These are phyloP conservation scores for Phytophthora idaei DNA, from an alignment of 352 stramenopile species.

Conservation along the genomic window DNA sequence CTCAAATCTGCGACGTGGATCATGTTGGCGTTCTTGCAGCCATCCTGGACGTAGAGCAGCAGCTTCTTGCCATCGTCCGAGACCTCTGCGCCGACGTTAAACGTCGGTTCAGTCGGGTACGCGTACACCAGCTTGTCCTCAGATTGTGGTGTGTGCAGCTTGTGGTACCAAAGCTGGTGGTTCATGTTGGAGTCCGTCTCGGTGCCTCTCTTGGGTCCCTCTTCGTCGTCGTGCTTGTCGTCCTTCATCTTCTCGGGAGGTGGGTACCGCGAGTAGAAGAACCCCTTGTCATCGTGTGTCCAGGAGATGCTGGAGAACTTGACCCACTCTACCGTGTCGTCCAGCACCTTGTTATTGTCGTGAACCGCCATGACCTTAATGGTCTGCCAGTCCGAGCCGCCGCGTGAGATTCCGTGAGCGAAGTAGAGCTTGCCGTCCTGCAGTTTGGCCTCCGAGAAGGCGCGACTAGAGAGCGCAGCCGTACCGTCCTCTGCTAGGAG, in stretches of 20 bases:
- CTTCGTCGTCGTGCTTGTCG: conserved; percentile 44
- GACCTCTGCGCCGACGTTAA: conserved; percentile 67
- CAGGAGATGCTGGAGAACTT: conserved; percentile 88
- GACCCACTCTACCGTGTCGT: conserved; percentile 87
- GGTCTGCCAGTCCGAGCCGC: conserved; percentile 88
- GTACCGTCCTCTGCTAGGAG: conserved; percentile 77
- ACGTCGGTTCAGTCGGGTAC: conserved; percentile 78
- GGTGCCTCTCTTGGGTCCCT: conserved; percentile 67
- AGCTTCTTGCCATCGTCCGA: conserved; percentile 83
- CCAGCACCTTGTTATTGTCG: conserved; percentile 66
- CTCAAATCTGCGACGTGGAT: conserved; percentile 72
- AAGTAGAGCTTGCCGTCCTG: conserved; percentile 78
- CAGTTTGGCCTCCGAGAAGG: conserved; percentile 77
- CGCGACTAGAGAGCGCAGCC: conserved; percentile 60
- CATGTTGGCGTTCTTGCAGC: conserved; percentile 92
- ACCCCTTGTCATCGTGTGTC: conserved; percentile 83
- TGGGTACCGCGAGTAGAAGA: conserved; percentile 88
- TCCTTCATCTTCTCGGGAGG: conserved; percentile 63
- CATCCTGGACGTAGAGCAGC: conserved; percentile 78
- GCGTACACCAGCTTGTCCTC: conserved; percentile 82
- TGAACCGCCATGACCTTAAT: conserved; percentile 86
- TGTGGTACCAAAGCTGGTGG: conserved; percentile 86
- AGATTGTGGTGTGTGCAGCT: conserved; percentile 65
- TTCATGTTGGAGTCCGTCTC: conserved; percentile 82
- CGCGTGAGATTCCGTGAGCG: conserved; percentile 80